These are phyloP conservation scores for Colletotrichum tropicale DNA, from an alignment of 2,329 filamentous ascomycete species.

Conservation along the genomic window DNA sequence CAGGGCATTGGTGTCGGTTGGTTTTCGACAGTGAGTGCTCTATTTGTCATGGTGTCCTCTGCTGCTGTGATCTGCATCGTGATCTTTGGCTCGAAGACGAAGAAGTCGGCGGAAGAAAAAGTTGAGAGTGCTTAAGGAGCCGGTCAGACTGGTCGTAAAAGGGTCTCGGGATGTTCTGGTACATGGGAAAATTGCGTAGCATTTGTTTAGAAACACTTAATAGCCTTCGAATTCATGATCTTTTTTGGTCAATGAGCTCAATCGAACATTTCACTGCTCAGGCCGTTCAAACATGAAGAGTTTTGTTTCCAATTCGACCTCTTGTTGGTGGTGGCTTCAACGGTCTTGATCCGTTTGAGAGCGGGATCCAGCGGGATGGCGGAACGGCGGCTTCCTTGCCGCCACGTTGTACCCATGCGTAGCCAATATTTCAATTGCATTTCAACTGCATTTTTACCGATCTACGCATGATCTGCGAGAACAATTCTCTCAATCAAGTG, in stretches of 20 bases:
- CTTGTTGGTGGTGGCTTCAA: neutral
- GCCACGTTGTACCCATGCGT: neutral
- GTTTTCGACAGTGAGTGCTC: constrained; percentile 71
- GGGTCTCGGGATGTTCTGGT: neutral
- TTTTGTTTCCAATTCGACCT: rapidly evolving
- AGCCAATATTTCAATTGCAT: neutral
- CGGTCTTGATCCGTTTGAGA: neutral
- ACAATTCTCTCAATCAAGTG: neutral
- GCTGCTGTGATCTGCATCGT: constrained; percentile 11
- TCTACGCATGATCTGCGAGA: neutral
- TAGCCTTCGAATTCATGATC: neutral
- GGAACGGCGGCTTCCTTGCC: neutral
- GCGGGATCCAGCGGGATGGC: neutral
- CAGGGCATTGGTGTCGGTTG: constrained; percentile 78
- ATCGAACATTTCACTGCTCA: neutral
- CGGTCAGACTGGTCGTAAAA: rapidly evolving
- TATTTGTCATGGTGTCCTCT: constrained; percentile 5
- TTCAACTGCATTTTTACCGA: neutral
- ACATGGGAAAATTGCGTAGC: neutral
- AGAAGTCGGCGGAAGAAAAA: neutral
- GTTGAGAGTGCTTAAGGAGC: neutral
- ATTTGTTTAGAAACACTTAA: neutral
- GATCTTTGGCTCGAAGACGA: neutral
- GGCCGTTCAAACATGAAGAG: rapidly evolving
- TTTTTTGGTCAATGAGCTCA: rapidly evolving